Conservation (phyloP, 768 basidiomycete species). For the Leccinellum albellum region DNA sequence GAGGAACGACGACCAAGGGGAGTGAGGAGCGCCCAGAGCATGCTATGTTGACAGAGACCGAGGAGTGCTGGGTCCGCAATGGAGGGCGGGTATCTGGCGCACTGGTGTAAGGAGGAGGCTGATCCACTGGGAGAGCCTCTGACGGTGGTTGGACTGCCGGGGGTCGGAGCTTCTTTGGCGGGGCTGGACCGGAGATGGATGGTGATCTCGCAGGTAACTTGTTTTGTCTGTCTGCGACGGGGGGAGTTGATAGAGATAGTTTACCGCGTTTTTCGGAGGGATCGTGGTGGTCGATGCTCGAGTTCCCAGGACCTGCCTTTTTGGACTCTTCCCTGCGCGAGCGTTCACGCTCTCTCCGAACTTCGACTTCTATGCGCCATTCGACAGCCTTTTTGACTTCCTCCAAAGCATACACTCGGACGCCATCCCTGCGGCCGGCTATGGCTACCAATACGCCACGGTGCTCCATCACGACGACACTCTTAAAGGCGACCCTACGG, state of each 20-base stretch:
- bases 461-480: slow-evolving; percentile 90
- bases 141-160: slow-evolving; percentile 24
- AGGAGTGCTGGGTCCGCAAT: slow-evolving; percentile 40
- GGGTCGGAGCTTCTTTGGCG: slow-evolving; percentile 25
- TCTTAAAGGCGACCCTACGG: slow-evolving; percentile 77
- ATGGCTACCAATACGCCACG: slow-evolving; percentile 88
- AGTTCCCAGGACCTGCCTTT: slow-evolving; percentile 38
- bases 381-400: slow-evolving; percentile 84
- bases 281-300: slow-evolving; percentile 37
- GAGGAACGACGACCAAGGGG: slow-evolving; percentile 52
- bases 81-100: slow-evolving; percentile 29
- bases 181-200: slow-evolving; percentile 11
- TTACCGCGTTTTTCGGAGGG: slow-evolving; percentile 47
- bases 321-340: slow-evolving; percentile 65
- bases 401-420: slow-evolving; percentile 84
- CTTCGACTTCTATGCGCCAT: slow-evolving; percentile 81
- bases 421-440: slow-evolving; percentile 81
- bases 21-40: slow-evolving; percentile 54
- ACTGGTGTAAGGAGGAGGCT: slow-evolving; percentile 63
- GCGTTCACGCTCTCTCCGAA: slow-evolving; percentile 70
- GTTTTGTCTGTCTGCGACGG: slow-evolving; percentile 31
- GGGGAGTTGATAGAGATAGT: slow-evolving; percentile 48
- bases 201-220: slow-evolving; percentile 22
- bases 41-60: slow-evolving; percentile 39
- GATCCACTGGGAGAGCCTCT: slow-evolving; percentile 38